Evolutionary conservation across 106 monocot genomes (phyloP).

Genomic region (Dendrobium catenatum): DNA sequence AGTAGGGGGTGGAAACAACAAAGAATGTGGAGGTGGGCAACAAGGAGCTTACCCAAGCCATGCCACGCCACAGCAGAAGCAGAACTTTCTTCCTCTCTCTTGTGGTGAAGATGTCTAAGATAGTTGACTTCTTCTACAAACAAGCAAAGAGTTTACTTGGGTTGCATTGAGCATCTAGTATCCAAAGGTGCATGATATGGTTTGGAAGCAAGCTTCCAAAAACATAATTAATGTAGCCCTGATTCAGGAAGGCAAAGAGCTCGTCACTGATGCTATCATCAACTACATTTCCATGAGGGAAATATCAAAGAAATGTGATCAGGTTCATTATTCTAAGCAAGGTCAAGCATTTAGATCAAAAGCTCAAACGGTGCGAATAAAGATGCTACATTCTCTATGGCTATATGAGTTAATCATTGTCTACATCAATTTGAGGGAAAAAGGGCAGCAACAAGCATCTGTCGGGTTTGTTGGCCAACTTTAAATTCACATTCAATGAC

Average conservation of each 20-base stretch:
- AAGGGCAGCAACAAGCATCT: conserved; percentile 9
- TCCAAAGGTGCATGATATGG: conserved; percentile 46
- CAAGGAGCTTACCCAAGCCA: too few relatives aligned
- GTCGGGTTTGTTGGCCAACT: conserved; percentile 49
- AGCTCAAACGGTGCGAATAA: conserved; percentile 65
- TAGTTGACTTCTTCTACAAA: conserved; percentile 68
- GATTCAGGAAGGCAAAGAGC: conserved; percentile 64
- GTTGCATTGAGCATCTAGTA: conserved; percentile 60
- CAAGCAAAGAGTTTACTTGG: conserved; percentile 58
- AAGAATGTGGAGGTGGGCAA: too few relatives aligned
- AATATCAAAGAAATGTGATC: conserved; percentile 84
- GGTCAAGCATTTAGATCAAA: conserved; percentile 64
- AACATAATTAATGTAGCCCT: conserved; percentile 27
- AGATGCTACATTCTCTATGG: conserved; percentile 92
- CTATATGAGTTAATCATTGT: conserved; percentile 72
- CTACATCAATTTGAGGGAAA: conserved; percentile 56
- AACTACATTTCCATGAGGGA: conserved; percentile 80
- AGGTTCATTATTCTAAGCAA: conserved; percentile 87
- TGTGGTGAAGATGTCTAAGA: conserved; percentile 62
- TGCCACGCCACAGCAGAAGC: too few relatives aligned
- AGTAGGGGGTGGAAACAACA: too few relatives aligned
- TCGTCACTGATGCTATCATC: conserved; percentile 80
- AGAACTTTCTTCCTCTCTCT: conserved; percentile 85
- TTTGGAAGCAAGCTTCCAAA: conserved; percentile 21
- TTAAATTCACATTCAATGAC: conserved; percentile 40